Percentiles rank a stretch among this genome's conserved stretches.
Conservation (phyloP, 805 yeast genomes). For the Yarrowia sp. region DNA sequence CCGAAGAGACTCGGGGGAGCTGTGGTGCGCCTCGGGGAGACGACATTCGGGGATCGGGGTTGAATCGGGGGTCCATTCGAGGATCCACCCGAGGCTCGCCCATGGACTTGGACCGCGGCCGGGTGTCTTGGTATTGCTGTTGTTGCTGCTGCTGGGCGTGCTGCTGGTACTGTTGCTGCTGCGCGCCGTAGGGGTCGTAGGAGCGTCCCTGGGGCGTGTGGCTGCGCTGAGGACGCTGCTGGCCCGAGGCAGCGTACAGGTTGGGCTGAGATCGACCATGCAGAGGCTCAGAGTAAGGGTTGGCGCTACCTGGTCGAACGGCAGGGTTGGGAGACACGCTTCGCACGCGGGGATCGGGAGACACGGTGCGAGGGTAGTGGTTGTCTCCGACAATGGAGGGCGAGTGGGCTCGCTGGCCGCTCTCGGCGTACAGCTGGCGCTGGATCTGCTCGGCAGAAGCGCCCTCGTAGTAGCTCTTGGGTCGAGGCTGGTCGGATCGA, state of each 20-base stretch:
- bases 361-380: conserved; percentile 25
- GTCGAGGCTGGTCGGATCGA: conserved; percentile 11
- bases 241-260: conserved; percentile 3
- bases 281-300: conserved; percentile 18
- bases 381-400: conserved; percentile 21
- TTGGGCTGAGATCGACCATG: conserved; percentile 19
- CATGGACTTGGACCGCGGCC: conserved; percentile 34
- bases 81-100: conserved; percentile 27
- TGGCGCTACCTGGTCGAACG: conserved; percentile 8
- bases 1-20: conserved; percentile 50
- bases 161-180: conserved; percentile 28
- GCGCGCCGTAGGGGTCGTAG: conserved; percentile 12
- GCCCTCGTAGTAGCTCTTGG: conserved; percentile 25
- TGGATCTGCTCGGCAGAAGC: conserved; percentile 23
- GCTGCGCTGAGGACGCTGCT: conserved; percentile 5
- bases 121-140: conserved; percentile 26
- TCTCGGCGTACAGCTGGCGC: conserved; percentile 11
- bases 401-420: background rate
- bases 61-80: conserved; percentile 24
- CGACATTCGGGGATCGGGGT: conserved; percentile 28
- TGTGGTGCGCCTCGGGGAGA: conserved; percentile 27
- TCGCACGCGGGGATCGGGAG: conserved; percentile 12
- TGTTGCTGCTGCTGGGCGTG: conserved; percentile 27
- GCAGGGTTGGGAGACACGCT: conserved; percentile 21
- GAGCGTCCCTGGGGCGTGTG: conserved; percentile 27